These are phyloP conservation scores for Xylaria venustula DNA, from an alignment of 495 filamentous ascomycete genomes.

Conservation along the genomic window DNA sequence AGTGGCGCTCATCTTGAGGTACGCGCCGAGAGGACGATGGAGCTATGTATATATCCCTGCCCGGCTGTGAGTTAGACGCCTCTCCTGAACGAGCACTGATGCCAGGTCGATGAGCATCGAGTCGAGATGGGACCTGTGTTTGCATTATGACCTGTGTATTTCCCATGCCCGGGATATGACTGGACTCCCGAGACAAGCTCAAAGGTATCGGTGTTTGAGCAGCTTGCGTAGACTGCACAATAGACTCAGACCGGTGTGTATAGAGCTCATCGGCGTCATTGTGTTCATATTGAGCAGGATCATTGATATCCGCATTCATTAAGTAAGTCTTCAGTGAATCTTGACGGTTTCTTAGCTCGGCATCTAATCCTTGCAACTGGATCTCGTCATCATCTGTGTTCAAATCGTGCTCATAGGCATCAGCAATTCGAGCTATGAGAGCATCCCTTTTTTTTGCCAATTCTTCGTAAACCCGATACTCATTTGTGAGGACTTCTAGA, in stretches of 20 bases:
- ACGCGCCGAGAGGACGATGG: background rate
- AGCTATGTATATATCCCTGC: background rate
- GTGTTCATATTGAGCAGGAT: constrained; percentile 29
- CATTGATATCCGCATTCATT: constrained; percentile 35
- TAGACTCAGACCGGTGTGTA: constrained; percentile 10
- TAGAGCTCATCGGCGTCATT: background rate
- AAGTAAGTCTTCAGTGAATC: constrained; percentile 27
- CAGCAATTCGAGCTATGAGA: constrained; percentile 33
- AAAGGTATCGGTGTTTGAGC: constrained; percentile 5
- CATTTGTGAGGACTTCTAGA: constrained; percentile 26
- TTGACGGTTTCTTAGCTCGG: constrained; percentile 29
- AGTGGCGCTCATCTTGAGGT: background rate
- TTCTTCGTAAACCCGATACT: constrained; percentile 29
- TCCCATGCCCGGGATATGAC: constrained; percentile 32
- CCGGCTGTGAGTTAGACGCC: background rate
- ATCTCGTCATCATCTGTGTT: constrained; percentile 41
- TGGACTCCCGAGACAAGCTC: constrained; percentile 26
- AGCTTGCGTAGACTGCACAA: constrained; percentile 27
- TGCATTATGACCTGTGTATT: constrained; percentile 49
- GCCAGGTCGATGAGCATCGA: background rate
- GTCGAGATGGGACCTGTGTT: constrained; percentile 35
- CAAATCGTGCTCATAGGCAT: constrained; percentile 36
- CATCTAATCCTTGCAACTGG: constrained; percentile 33
- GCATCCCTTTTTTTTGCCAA: constrained; percentile 31
- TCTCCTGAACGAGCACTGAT: background rate